These are phyloP conservation scores for Eimeria falciformis DNA, from an alignment of 169 alveolate genomes.

Conservation along the genomic window DNA sequence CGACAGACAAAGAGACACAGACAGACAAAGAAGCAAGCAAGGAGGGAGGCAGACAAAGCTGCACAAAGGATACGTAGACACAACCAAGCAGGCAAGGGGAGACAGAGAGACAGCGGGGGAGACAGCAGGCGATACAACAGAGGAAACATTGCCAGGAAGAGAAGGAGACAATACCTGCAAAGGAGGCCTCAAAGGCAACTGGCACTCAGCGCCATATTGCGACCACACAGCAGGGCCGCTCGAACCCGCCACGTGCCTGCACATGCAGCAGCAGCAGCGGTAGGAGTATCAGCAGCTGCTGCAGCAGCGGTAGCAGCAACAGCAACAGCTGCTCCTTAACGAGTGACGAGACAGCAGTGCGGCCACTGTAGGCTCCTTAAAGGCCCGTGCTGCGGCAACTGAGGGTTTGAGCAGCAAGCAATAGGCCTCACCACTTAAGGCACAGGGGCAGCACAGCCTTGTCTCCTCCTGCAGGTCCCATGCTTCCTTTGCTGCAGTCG, in stretches of 20 bases:
- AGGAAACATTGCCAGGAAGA: not conserved
- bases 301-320: no score
- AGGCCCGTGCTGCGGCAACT: no score
- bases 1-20: not conserved
- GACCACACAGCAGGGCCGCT: constrained; percentile 66
- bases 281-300: no score
- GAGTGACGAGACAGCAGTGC: no score
- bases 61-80: not conserved
- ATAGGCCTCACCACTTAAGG: constrained; percentile 44
- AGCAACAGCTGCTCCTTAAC: no score
- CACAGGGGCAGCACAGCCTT: constrained; percentile 56
- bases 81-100: not conserved
- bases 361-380: no score
- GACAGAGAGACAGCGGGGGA: not conserved
- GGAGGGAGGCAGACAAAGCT: not conserved
- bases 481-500: not conserved
- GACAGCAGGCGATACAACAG: not conserved
- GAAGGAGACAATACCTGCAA: constrained; percentile 8
- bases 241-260: constrained; percentile 52
- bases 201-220: constrained; percentile 63
- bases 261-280: not conserved
- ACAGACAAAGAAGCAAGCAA: not conserved
- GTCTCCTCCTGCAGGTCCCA: constrained; percentile 2
- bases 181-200: constrained; percentile 43
- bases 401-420: no score